Evolutionary conservation across 2,329 filamentous ascomycete genomes (phyloP), one percentile per base, ranked within the genome.

Genomic region (Metarhizium rileyi): DNA sequence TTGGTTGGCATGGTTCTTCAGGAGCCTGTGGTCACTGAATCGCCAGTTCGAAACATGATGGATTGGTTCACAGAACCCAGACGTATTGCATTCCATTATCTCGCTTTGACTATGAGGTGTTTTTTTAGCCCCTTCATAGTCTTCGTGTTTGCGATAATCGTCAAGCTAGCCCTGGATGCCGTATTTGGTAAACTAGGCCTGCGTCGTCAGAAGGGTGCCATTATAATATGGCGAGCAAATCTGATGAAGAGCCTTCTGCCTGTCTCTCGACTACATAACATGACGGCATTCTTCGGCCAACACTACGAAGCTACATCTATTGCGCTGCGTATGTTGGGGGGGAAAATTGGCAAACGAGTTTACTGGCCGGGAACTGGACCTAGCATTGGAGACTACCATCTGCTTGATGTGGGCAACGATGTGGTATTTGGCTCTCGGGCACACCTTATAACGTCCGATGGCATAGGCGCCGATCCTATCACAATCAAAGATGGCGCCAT

Each of bases 341-440:
- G 69, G 14, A 73, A 70, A 56, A 67, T 78, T 38, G 77, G 77
- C 23, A 67, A 69, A 57, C 68, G 72, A 4, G 71, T 80, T 0
- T 80, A 80, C 59, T 80, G 77, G 77, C 77, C 76, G 3, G 76
- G 76, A 8, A 77, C 73, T 16, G 76, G 76, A 0, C 77, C 76
- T 1, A 64, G 62, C 2, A 71, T 79, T 33, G 69, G 73, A 16
- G 74, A 80, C 53, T 80, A 78, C 53, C 73, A 78, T 52, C 63
- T 80, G 1, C 56, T 80, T 10, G 70, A 80, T 23, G 66, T 80
- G 52, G 77, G 77, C 9, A 71, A 79, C 50, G 73, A 80, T 59
- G 76, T 80, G n/a, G 75, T 80, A 9, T 80, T 81, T 53, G 77
- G 77, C 0, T 79, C 76, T 12, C 70, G 76, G 3, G 72, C 76